Evolutionary conservation across 768 basidiomycete genomes (phyloP).

Genomic region (Suillus hirtellus): DNA sequence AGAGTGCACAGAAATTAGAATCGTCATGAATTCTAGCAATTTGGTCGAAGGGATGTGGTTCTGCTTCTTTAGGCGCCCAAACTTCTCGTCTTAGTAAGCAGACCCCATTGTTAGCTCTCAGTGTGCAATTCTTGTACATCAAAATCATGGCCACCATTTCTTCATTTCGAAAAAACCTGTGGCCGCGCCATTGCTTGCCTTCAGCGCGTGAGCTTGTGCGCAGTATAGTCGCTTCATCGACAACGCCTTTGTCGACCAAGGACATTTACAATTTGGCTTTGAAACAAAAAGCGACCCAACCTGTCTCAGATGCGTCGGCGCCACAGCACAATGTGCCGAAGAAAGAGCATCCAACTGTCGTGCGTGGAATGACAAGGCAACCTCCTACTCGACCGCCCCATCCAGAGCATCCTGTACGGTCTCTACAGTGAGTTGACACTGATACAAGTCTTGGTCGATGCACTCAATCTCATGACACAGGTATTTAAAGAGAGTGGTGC

Average conservation of each 20-base stretch:
- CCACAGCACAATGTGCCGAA: constrained; percentile 12
- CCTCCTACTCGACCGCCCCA: no score
- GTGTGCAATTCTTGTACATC: background rate
- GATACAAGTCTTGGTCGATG: no score
- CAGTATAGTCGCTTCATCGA: constrained; percentile 23
- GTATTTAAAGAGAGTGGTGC: no score
- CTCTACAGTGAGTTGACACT: no score
- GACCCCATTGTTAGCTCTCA: no score
- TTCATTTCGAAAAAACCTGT: background rate
- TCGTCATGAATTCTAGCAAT: no score
- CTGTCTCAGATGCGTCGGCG: background rate
- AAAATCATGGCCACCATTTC: background rate
- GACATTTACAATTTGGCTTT: constrained; percentile 30
- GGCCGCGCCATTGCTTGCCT: background rate
- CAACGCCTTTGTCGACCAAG: constrained; percentile 25
- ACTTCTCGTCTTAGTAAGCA: no score
- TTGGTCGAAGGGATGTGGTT: no score
- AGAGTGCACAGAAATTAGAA: no score
- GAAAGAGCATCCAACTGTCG: background rate
- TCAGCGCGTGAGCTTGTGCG: constrained; percentile 3
- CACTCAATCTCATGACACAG: no score
- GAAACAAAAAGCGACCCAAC: constrained; percentile 13
- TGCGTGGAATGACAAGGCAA: background rate
- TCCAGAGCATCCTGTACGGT: no score
- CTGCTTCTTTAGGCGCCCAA: no score